Evolutionary conservation across 306 rosid genomes (phyloP).

Genomic region (Lotus japonicus): DNA sequence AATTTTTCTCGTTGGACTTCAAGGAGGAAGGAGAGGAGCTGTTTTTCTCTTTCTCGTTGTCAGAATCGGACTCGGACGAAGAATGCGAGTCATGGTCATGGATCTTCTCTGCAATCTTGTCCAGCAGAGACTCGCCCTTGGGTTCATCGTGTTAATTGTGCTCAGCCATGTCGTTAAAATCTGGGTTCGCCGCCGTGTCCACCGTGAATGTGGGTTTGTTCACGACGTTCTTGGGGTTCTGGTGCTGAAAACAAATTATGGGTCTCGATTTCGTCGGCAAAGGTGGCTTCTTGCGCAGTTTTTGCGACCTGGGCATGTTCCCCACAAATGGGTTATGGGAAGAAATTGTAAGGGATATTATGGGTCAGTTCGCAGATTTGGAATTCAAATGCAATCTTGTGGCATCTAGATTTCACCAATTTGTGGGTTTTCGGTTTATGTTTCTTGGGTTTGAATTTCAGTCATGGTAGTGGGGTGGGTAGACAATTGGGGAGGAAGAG

Average conservation of each 20-base stretch:
- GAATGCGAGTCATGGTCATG: conserved; percentile 60
- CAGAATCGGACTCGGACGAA: conserved; percentile 67
- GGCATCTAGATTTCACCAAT: no score
- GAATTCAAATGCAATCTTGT: neutral
- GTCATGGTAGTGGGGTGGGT: no score
- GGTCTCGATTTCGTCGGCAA: neutral
- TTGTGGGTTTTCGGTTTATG: no score
- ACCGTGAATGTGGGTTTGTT: conserved; percentile 17
- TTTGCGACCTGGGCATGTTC: conserved; percentile 12
- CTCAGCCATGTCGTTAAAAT: conserved; percentile 36
- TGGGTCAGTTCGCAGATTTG: conserved; percentile 4
- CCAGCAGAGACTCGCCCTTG: conserved; percentile 52
- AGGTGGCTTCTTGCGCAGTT: neutral
- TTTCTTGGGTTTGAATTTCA: no score
- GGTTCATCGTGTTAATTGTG: conserved; percentile 43
- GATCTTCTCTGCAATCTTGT: conserved; percentile 67
- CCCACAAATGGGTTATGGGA: conserved; percentile 20
- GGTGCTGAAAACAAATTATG: conserved; percentile 24
- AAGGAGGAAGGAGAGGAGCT: conserved; percentile 25
- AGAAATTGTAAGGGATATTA: conserved; percentile 39
- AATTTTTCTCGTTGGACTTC: conserved; percentile 60
- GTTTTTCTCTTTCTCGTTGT: conserved; percentile 36
- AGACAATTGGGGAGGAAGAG: no score
- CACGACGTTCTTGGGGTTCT: conserved; percentile 18
- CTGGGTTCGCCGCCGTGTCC: conserved; percentile 11